Percentiles rank a stretch among this genome's conserved stretches.
Evolutionary conservation across 139 green algal species (phyloP).

Genomic region (Chlorella sp.): DNA sequence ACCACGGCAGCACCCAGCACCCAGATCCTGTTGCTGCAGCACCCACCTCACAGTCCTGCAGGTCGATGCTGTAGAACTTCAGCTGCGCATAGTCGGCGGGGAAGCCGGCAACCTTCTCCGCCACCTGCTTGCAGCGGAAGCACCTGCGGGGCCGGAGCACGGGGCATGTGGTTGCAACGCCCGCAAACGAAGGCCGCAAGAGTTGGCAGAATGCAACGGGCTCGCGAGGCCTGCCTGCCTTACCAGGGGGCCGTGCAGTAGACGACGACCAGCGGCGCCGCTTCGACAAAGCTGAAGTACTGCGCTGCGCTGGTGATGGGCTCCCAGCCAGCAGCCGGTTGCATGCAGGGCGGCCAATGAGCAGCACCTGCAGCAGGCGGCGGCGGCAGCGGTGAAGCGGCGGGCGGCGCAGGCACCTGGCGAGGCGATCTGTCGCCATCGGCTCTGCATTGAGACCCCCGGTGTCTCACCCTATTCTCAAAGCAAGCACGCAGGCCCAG

Average conservation of each 20-base stretch:
- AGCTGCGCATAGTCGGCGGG: conserved; percentile 30
- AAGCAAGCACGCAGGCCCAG: too few relatives aligned
- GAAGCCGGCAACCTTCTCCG: conserved; percentile 43
- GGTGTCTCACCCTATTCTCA: too few relatives aligned
- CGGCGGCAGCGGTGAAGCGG: neutral
- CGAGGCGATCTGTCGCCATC: neutral
- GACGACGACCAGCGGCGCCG: neutral
- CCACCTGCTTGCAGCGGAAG: conserved; percentile 49
- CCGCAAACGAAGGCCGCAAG: too few relatives aligned
- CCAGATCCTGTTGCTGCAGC: neutral
- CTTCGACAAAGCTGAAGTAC: conserved; percentile 22
- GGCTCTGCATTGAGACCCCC: too few relatives aligned
- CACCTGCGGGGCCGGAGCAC: conserved; percentile 17
- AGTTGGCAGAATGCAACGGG: too few relatives aligned
- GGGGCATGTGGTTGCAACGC: too few relatives aligned
- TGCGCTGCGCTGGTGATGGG: conserved; percentile 25
- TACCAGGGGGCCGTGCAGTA: conserved; percentile 25
- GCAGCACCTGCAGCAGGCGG: neutral
- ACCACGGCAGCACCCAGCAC: too few relatives aligned
- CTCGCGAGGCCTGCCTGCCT: too few relatives aligned
- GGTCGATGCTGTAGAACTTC: conserved; percentile 23
- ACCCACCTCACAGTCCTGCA: conserved; percentile 30
- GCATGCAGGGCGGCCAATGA: neutral
- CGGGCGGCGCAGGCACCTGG: neutral
- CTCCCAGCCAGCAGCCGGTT: neutral